Evolutionary conservation across 495 filamentous ascomycete genomes (phyloP), one percentile per base, ranked within the genome.

Genomic region (Achaetomiella virescens): DNA sequence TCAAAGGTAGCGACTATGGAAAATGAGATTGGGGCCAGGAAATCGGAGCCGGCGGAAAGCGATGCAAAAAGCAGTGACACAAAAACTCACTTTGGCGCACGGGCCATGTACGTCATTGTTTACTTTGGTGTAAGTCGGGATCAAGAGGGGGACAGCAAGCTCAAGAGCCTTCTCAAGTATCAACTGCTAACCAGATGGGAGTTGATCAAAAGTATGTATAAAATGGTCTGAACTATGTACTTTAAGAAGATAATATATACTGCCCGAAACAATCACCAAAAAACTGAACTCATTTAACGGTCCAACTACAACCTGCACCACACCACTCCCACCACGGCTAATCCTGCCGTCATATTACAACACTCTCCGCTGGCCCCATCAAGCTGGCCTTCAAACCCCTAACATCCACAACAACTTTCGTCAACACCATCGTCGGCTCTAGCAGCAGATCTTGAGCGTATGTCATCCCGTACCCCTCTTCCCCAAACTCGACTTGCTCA

Each of bases 351-450:
- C n/a, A n/a, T n/a, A n/a, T n/a, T n/a, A n/a, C n/a, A 4, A 29
- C 51, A 48, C 80, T 82, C 74, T 83, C 81, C 0, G 81, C 80
- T 47, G 84, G 83, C 17, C 83, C 84, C 59, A 85, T 63, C 67
- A 85, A 78, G 50, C 76, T 80, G 36, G 66, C 43, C 62, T 76
- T 75, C 17, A 84, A 68, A 27, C 82, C 83, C 0, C 82, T 83
- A 17, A 85, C 59, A 70, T 87, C 76, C 14, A 85, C 36, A 36
- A 84, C 75, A 35, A 84, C 59, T 63, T 83, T 86, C 62, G 84
- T 78, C 14, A 87, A 59, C n/a, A 83, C 72, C 38, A 85, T 71
- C 22, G 77, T 79, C 31, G 80, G 71, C 65, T 85, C 77, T 45
- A 80, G 59, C 21, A 77, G 59, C 77, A 80, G 2, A 85, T 20